Conservation (phyloP, 257 asterid species). For the Lithospermum erythrorhizon region DNA sequence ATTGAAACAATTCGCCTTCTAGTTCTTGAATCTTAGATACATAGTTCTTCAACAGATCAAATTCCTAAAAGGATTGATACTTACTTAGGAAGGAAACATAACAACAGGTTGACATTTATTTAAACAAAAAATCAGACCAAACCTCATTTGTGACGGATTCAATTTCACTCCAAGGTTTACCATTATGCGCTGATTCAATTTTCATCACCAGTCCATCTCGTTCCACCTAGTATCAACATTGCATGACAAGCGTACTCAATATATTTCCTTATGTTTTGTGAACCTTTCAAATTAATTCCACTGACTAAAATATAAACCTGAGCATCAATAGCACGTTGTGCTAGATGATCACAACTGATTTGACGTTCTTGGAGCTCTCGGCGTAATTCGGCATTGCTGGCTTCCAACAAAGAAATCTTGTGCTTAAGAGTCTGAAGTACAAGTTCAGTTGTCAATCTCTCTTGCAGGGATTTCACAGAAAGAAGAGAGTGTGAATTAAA, state of each 20-base stretch:
- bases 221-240: conserved; percentile 48
- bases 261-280: background rate
- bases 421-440: conserved; percentile 62
- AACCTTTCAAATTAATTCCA: background rate
- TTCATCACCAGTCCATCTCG: conserved; percentile 62
- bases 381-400: conserved; percentile 62
- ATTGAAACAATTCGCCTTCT: conserved; percentile 53
- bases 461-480: background rate
- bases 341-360: conserved; percentile 44
- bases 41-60: conserved; percentile 56
- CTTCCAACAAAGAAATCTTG: conserved; percentile 82
- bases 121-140: conserved; percentile 8
- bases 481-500: background rate
- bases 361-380: conserved; percentile 61
- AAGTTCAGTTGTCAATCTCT: background rate
- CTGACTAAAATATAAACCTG: conserved; percentile 42
- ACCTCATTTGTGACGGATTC: conserved; percentile 51
- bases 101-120: background rate
- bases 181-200: conserved; percentile 56
- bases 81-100: background rate
- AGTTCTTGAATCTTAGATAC: conserved; percentile 63
- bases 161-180: conserved; percentile 50
- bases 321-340: conserved; percentile 71
- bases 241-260: background rate
- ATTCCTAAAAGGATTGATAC: conserved; percentile 32